These are phyloP conservation scores for Fusarium sp. DNA, from an alignment of 2,329 filamentous ascomycete genomes.

Conservation along the genomic window DNA sequence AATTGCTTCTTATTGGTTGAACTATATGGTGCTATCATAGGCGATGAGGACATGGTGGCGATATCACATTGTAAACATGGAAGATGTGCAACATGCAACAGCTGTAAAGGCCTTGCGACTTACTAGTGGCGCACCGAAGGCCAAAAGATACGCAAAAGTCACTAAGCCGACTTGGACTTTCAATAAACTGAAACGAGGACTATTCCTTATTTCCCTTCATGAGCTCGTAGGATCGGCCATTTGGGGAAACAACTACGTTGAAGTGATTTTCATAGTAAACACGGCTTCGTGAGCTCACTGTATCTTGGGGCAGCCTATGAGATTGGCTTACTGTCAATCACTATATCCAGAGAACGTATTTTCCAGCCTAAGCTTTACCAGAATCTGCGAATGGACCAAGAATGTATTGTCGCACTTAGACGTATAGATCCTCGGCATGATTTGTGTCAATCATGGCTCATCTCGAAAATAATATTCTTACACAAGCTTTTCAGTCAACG, in stretches of 20 bases:
- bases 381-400: background rate
- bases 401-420: too few relatives aligned
- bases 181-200: background rate
- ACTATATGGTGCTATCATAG: too few relatives aligned
- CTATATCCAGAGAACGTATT: too few relatives aligned
- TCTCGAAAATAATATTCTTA: background rate
- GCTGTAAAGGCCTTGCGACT: rapidly evolving
- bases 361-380: too few relatives aligned
- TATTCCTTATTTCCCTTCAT: background rate
- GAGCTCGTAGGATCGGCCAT: background rate
- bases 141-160: background rate
- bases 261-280: background rate
- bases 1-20: too few relatives aligned
- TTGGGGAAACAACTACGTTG: rapidly evolving
- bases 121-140: background rate
- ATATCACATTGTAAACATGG: background rate
- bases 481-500: rapidly evolving
- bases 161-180: too few relatives aligned
- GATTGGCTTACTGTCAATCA: too few relatives aligned
- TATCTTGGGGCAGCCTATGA: rapidly evolving
- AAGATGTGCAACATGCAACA: rapidly evolving
- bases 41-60: too few relatives aligned
- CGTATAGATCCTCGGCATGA: background rate
- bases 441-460: rapidly evolving
- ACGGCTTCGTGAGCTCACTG: too few relatives aligned